Conservation (phyloP, 257 asterid genomes). For the Parsonsia alboflavescens region DNA sequence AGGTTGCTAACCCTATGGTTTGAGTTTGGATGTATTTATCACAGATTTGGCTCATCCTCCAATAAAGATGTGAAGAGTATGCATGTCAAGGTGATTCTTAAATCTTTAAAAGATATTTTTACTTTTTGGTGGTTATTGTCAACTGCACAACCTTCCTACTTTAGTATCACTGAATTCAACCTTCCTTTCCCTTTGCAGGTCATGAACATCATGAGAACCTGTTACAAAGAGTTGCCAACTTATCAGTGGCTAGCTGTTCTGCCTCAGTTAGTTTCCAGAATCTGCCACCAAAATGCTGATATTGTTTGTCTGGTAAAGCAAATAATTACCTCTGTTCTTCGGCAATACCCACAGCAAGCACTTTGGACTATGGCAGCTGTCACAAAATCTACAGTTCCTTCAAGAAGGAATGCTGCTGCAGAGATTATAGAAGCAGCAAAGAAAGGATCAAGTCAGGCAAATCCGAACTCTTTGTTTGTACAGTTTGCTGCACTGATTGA, state of each 20-base stretch:
- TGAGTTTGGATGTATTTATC: slow-evolving; percentile 73
- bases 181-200: slow-evolving; percentile 38
- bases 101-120: slow-evolving; percentile 11
- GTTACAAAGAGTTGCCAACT: slow-evolving; percentile 83
- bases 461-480: slow-evolving; percentile 57
- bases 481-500: slow-evolving; percentile 91
- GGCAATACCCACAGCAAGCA: slow-evolving; percentile 89
- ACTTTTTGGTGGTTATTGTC: background rate
- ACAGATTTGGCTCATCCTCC: slow-evolving; percentile 47
- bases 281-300: slow-evolving; percentile 96
- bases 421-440: slow-evolving; percentile 94
- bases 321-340: slow-evolving; percentile 82
- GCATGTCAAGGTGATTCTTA: slow-evolving; percentile 56
- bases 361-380: slow-evolving; percentile 99
- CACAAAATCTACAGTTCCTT: slow-evolving; percentile 84
- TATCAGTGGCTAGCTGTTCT: slow-evolving; percentile 95
- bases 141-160: slow-evolving; percentile 16
- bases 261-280: slow-evolving; percentile 96
- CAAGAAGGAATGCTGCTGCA: slow-evolving; percentile 90
- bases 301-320: slow-evolving; percentile 74
- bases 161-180: slow-evolving; percentile 9
- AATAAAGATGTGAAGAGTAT: slow-evolving; percentile 60
- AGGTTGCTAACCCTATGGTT: slow-evolving; percentile 93
- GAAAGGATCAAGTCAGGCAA: slow-evolving; percentile 61
- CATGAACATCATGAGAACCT: slow-evolving; percentile 85